phyloP scores from a whole-genome alignment of 768 basidiomycete genomes.

The Mycena galericulata region DNA sequence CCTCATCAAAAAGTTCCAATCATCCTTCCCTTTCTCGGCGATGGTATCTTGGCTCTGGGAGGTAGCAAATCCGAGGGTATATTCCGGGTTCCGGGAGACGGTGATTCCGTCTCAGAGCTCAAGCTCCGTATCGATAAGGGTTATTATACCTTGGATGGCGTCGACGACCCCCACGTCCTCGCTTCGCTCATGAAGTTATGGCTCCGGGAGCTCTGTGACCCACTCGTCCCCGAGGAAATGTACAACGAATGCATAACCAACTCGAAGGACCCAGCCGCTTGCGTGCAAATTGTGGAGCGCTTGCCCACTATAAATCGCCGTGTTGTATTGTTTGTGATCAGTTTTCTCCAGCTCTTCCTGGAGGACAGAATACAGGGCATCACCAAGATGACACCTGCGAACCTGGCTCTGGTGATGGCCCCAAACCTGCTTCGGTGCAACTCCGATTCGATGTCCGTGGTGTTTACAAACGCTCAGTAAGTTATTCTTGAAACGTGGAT shows the following conservation, averaged over 20 bases:
- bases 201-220: slow-evolving; percentile 92
- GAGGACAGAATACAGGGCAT: slow-evolving; percentile 76
- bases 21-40: slow-evolving; percentile 93
- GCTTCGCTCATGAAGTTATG: slow-evolving; percentile 93
- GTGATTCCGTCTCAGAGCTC: slow-evolving; percentile 87
- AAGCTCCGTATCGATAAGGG: slow-evolving; percentile 92
- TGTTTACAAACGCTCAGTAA: slow-evolving; percentile 93
- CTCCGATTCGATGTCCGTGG: slow-evolving; percentile 88
- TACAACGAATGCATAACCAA: slow-evolving; percentile 90
- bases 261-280: slow-evolving; percentile 74
- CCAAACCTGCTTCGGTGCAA: slow-evolving; percentile 90
- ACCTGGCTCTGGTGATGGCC: slow-evolving; percentile 91
- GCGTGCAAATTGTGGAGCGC: slow-evolving; percentile 78
- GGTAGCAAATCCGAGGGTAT: slow-evolving; percentile 91
- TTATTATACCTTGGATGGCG: slow-evolving; percentile 89
- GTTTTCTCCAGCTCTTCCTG: slow-evolving; percentile 91
- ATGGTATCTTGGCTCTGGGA: slow-evolving; percentile 90
- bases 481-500: slow-evolving; percentile 45
- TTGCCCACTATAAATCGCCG: slow-evolving; percentile 89
- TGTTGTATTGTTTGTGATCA: slow-evolving; percentile 89
- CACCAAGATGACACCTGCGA: slow-evolving; percentile 93
- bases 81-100: slow-evolving; percentile 93
- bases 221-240: slow-evolving; percentile 90
- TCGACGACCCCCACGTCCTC: slow-evolving; percentile 92
- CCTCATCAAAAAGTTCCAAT: slow-evolving; percentile 89